Conservation (phyloP, 768 basidiomycete genomes). For the Exidia glandulosa region DNA sequence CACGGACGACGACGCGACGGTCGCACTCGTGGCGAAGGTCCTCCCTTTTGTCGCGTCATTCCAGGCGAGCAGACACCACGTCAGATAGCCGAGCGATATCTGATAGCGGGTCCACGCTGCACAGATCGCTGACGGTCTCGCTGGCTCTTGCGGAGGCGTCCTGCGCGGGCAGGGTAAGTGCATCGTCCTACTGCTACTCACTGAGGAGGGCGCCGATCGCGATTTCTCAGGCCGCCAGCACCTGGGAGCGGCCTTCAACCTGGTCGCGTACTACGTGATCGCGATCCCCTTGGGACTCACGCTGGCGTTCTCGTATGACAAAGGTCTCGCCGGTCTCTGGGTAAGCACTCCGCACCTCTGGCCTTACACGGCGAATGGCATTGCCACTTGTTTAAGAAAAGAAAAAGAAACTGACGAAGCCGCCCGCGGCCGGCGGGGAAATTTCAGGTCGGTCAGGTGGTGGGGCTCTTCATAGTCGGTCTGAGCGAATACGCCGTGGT, state of each 20-base stretch:
- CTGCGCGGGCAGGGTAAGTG: slow-evolving; percentile 36
- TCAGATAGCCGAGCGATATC: not conserved
- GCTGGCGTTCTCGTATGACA: slow-evolving; percentile 32
- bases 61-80: slow-evolving; percentile 24
- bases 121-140: slow-evolving; percentile 40
- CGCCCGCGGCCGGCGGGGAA: too few species aligned
- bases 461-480: slow-evolving; percentile 63
- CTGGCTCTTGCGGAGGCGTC: slow-evolving; percentile 38
- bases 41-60: slow-evolving; percentile 47
- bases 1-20: slow-evolving; percentile 51
- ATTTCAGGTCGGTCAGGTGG: slow-evolving; percentile 51
- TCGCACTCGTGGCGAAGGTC: slow-evolving; percentile 33
- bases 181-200: too few species aligned
- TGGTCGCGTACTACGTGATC: slow-evolving; percentile 50
- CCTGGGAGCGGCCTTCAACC: slow-evolving; percentile 63
- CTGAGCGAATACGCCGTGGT: slow-evolving; percentile 55
- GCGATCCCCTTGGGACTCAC: slow-evolving; percentile 42
- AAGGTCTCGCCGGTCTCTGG: slow-evolving; percentile 42
- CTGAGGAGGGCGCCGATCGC: not conserved
- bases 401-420: too few species aligned
- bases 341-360: too few species aligned
- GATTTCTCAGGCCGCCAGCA: slow-evolving; percentile 40
- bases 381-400: not conserved
- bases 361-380: not conserved
- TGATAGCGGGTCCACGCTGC: not conserved